Base-by-base conservation (phyloP, 2,329 filamentous ascomycete species). In the Hymenoscyphus albidus region DNA sequence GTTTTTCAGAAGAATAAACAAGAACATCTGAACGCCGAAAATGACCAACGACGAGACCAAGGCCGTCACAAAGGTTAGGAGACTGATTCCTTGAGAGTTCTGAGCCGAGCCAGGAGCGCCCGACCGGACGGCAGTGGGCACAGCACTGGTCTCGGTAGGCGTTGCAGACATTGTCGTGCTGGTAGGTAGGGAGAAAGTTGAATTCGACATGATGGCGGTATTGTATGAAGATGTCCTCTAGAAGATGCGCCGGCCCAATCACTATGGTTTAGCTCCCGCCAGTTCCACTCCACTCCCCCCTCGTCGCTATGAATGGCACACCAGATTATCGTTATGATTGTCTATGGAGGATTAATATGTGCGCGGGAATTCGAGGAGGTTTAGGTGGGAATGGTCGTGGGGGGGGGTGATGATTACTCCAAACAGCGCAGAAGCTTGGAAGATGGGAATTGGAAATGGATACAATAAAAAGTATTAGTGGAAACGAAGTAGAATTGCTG, bases 1-100 rank as follows among this genome's bases (percentile, higher is more conserved):
- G 65, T 91, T 88, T 69, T 92, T 88, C 54, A 97, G 79, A 1
- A 95, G 71, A 6, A 92, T 76, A 75, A 97, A 97, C n/a, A 90
- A 73, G 12, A 88, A 73, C 42, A 92, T 79, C 74, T 88, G 86
- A 2, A 76, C 51, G 13, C 66, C 73, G 68, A 75, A 76, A 61
- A 75, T 69, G 18, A 72, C 63, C 57, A 74, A 59, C 58, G 72
- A 72, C 55, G 70, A 67, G 22, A 69, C 72, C 64, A 76, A 64
- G 22, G 75, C 75, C 60, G 74, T 72, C 7, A 75, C 54, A 61
- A 76, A 72, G 9, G 72, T 66, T 18, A 75, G 69, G n/a, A 75
- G 61, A 64, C 69, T 73, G 64, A 74, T 74, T 59, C 74, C 74
- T 57, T 72, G 61, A 9, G 65, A 64, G 27, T 5, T 59, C 59